Percentiles rank a stretch among this genome's conserved stretches.
These are phyloP conservation scores for Leccinum boreale DNA, from an alignment of 768 basidiomycete species.

Conservation along the genomic window DNA sequence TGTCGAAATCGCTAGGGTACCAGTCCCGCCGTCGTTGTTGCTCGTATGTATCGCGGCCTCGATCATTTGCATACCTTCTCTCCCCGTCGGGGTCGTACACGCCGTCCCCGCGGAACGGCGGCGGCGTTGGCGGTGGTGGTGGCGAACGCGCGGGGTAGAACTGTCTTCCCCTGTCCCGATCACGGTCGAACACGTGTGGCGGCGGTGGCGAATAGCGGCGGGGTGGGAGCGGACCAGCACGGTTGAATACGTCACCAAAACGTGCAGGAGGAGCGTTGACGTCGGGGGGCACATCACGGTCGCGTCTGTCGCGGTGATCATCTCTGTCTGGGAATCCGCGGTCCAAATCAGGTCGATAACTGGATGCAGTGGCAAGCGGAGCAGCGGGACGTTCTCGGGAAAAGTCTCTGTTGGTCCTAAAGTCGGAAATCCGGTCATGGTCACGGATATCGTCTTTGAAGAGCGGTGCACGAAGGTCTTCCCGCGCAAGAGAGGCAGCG, in stretches of 20 bases:
- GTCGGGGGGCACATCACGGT: conserved; percentile 34
- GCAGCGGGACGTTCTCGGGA: conserved; percentile 34
- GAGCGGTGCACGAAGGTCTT: conserved; percentile 32
- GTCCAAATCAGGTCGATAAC: conserved; percentile 40
- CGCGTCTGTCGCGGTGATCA: conserved; percentile 33
- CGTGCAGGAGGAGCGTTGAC: conserved; percentile 33
- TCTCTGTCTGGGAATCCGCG: conserved; percentile 32
- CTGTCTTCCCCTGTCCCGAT: conserved; percentile 26
- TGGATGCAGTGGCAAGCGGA: conserved; percentile 9
- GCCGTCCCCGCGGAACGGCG: conserved; percentile 19
- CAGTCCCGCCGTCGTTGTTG: conserved; percentile 28
- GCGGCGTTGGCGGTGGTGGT: conserved; percentile 13
- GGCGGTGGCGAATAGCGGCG: conserved; percentile 22
- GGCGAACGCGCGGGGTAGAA: conserved; percentile 34
- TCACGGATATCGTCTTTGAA: conserved; percentile 31
- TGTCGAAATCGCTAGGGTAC: conserved; percentile 41
- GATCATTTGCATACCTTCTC: conserved; percentile 29
- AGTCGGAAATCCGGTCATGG: conserved; percentile 21
- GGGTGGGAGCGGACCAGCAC: conserved; percentile 7
- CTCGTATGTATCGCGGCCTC: conserved; percentile 32
- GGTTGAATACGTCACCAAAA: conserved; percentile 33
- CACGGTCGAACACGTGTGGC: conserved; percentile 35
- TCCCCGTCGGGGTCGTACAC: conserved; percentile 35
- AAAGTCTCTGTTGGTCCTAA: conserved; percentile 30
- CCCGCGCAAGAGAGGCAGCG: conserved; percentile 30